These are phyloP conservation scores for Dioszegia aurantiaca DNA, from an alignment of 768 basidiomycete species.

Conservation along the genomic window DNA sequence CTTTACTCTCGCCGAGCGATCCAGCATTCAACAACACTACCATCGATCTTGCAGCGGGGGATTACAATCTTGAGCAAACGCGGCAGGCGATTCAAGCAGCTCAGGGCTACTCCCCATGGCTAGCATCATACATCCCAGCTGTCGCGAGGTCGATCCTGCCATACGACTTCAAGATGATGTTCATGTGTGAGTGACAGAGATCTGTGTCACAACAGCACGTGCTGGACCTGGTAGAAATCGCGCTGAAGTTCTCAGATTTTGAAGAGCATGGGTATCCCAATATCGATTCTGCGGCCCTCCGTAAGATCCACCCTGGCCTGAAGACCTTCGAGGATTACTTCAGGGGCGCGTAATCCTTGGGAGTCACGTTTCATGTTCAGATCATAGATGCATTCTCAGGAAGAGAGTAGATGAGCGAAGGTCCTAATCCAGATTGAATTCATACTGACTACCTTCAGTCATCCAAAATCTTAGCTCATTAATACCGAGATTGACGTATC, in stretches of 20 bases:
- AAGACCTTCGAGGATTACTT: constrained; percentile 32
- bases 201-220: not conserved
- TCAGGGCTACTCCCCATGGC: constrained; percentile 26
- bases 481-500: too few species aligned
- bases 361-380: too few species aligned
- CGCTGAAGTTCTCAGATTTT: constrained; percentile 26
- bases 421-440: too few species aligned
- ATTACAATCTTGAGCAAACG: constrained; percentile 23
- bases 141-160: constrained; percentile 16
- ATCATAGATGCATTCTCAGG: too few species aligned
- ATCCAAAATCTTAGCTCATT: too few species aligned
- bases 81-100: constrained; percentile 17
- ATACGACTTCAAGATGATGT: constrained; percentile 24
- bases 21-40: constrained; percentile 20
- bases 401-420: too few species aligned
- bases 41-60: constrained; percentile 26
- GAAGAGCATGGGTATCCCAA: constrained; percentile 27
- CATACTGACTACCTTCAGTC: too few species aligned
- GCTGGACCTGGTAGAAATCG: constrained; percentile 9
- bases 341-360: constrained; percentile 12
- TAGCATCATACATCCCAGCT: constrained; percentile 20
- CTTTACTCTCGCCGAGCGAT: constrained; percentile 28
- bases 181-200: constrained; percentile 24
- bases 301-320: constrained; percentile 25
- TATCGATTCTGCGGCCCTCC: constrained; percentile 17